Evolutionary conservation across 306 rosid species (phyloP).

Genomic region (Boehmeria nivea): DNA sequence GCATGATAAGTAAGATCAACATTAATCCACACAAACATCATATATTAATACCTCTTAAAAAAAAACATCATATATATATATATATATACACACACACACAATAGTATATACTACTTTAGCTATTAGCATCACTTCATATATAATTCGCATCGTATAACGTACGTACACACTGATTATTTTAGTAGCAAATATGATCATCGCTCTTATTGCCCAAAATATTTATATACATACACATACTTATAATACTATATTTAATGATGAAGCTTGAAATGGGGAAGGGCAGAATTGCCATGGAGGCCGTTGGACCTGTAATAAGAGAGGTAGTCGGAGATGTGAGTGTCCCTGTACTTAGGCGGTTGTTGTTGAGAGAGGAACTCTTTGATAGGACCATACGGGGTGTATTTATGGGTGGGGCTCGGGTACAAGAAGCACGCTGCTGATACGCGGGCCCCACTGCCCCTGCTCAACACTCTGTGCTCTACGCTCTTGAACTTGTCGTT

Average conservation of each 20-base stretch:
- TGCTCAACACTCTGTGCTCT: slow-evolving; percentile 60
- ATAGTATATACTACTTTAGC: too few relatives aligned
- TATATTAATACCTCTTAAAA: too few relatives aligned
- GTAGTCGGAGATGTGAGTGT: slow-evolving; percentile 46
- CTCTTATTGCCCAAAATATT: too few relatives aligned
- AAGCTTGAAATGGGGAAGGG: slow-evolving; percentile 45
- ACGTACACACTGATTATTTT: too few relatives aligned
- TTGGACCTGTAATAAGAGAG: slow-evolving; percentile 50
- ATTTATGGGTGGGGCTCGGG: slow-evolving; percentile 38
- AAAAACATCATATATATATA: too few relatives aligned
- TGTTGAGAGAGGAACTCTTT: slow-evolving; percentile 41
- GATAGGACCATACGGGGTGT: slow-evolving; percentile 48
- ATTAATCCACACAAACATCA: slow-evolving; percentile 6
- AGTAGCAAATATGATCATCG: too few relatives aligned
- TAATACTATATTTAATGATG: not conserved
- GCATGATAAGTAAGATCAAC: too few relatives aligned
- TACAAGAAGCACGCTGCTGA: slow-evolving; percentile 72
- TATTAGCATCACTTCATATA: too few relatives aligned
- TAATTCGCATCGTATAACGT: too few relatives aligned
- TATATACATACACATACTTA: too few relatives aligned
- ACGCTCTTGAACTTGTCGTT: slow-evolving; percentile 74
- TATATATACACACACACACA: too few relatives aligned
- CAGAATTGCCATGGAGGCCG: slow-evolving; percentile 60
- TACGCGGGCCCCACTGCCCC: slow-evolving; percentile 52
- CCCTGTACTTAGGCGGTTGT: slow-evolving; percentile 54